These are phyloP conservation scores for Lagerstroemia speciosa DNA, from an alignment of 345 rosid species.

Conservation along the genomic window DNA sequence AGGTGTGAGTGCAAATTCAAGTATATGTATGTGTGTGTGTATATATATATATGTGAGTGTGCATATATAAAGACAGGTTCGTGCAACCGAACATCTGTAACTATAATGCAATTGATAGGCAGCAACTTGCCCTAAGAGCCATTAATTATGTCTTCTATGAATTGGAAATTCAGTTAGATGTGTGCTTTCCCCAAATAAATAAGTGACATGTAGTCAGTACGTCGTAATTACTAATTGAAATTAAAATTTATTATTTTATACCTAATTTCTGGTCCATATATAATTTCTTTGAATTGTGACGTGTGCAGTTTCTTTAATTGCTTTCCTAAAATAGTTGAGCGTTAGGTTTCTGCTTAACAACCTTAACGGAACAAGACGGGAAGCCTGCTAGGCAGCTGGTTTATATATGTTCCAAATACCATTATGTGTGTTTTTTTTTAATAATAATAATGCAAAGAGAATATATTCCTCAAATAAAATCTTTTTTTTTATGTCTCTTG, in stretches of 20 bases:
- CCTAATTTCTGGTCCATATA: background rate
- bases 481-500: too few species aligned
- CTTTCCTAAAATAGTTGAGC: background rate
- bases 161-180: background rate
- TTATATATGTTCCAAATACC: too few species aligned
- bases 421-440: background rate
- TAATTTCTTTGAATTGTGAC: background rate
- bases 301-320: background rate
- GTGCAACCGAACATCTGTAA: background rate
- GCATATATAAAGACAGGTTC: background rate
- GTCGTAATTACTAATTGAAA: background rate
- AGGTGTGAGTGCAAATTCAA: background rate
- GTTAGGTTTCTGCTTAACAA: constrained; percentile 1
- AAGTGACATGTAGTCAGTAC: background rate
- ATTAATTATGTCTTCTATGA: background rate
- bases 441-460: background rate
- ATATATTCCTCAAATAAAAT: background rate
- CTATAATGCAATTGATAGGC: background rate
- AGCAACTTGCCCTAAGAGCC: background rate
- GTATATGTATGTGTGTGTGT: background rate
- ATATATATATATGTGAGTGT: background rate
- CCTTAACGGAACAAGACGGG: background rate
- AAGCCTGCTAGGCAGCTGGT: background rate
- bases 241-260: background rate
- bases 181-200: too few species aligned